phyloP scores from a whole-genome alignment of 805 yeast genomes.

The Saturnispora diversa region DNA sequence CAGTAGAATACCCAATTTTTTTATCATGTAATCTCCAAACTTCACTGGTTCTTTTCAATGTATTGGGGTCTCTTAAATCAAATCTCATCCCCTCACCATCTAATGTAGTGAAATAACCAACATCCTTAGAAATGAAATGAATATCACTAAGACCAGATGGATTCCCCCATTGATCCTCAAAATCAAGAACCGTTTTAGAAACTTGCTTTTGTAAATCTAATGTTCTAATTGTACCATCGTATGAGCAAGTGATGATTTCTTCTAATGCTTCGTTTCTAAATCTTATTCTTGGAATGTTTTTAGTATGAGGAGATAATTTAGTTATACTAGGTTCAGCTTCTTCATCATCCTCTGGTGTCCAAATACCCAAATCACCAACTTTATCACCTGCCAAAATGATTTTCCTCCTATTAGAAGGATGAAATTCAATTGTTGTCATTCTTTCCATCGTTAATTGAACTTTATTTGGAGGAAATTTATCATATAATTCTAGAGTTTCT shows the following conservation, averaged over 20 bases:
- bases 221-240: constrained; percentile 79
- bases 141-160: constrained; percentile 71
- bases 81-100: constrained; percentile 71
- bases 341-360: constrained; percentile 55
- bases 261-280: constrained; percentile 45
- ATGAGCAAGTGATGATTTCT: constrained; percentile 61
- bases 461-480: constrained; percentile 56
- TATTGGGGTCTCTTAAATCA: constrained; percentile 46
- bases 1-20: constrained; percentile 82
- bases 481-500: constrained; percentile 42
- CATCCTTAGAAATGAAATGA: constrained; percentile 46
- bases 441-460: constrained; percentile 65
- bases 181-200: constrained; percentile 54
- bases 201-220: constrained; percentile 57
- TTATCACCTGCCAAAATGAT: constrained; percentile 83
- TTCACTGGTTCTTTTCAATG: constrained; percentile 1
- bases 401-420: constrained; percentile 58
- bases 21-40: constrained; percentile 72
- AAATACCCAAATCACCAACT: constrained; percentile 76
- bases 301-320: constrained; percentile 66
- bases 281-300: constrained; percentile 48
- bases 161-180: constrained; percentile 45
- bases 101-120: constrained; percentile 66
- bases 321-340: constrained; percentile 44
- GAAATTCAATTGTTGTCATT: constrained; percentile 66